Evolutionary conservation across 768 basidiomycete species (phyloP).

Genomic region (Boletales sp.): DNA sequence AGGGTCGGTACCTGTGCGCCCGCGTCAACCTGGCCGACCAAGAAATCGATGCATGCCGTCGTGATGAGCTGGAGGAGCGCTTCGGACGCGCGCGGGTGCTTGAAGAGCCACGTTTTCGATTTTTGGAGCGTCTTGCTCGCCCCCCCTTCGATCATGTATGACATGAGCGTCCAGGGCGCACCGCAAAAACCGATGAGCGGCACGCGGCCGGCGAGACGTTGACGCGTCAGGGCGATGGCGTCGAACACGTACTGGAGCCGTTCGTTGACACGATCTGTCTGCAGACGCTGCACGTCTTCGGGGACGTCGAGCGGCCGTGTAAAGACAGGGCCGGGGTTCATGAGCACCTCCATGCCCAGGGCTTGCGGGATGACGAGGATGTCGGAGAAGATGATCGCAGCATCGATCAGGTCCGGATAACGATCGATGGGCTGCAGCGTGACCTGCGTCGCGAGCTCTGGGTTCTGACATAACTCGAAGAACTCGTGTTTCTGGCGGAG

Average conservation of each 20-base stretch:
- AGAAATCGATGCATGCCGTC: conserved; percentile 83
- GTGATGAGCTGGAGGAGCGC: conserved; percentile 75
- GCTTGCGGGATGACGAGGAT: conserved; percentile 98
- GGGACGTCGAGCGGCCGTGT: conserved; percentile 82
- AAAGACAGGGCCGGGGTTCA: conserved; percentile 91
- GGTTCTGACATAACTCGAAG: conserved; percentile 92
- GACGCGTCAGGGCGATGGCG: conserved; percentile 83
- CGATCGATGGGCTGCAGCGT: conserved; percentile 93
- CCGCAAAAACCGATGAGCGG: conserved; percentile 97
- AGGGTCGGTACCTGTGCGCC: conserved; percentile 82
- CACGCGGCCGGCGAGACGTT: conserved; percentile 78
- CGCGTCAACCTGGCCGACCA: conserved; percentile 90
- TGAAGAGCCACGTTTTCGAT: conserved; percentile 92
- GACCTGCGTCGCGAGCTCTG: conserved; percentile 82
- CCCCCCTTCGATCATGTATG: conserved; percentile 98
- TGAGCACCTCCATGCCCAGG: conserved; percentile 91
- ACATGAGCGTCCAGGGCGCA: conserved; percentile 97
- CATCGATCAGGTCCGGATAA: conserved; percentile 84
- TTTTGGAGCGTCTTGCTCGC: conserved; percentile 88
- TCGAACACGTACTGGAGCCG: conserved; percentile 91
- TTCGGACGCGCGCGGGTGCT: conserved; percentile 80
- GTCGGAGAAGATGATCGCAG: conserved; percentile 97
- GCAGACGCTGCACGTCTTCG: conserved; percentile 63
- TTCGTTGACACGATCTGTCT: conserved; percentile 71
- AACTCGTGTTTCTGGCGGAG: conserved; percentile 86